These are phyloP conservation scores for Pseudocercospora crystallina DNA, from an alignment of 2,329 filamentous ascomycete genomes.

Conservation along the genomic window DNA sequence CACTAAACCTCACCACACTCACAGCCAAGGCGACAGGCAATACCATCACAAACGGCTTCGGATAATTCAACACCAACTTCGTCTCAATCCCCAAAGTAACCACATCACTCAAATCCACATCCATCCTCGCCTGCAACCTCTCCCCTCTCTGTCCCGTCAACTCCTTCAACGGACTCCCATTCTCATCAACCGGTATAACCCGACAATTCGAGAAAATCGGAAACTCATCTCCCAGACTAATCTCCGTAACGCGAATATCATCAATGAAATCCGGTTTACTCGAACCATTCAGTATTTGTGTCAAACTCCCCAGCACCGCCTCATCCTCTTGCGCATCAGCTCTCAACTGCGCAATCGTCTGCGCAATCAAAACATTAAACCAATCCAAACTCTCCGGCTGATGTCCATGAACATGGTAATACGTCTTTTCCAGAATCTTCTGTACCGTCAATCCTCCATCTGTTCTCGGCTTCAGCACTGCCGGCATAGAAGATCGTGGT, in stretches of 20 bases:
- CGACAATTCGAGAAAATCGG: constrained; percentile 98
- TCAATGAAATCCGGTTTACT: constrained; percentile 86
- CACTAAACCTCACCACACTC: constrained; percentile 89
- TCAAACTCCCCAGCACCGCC: constrained; percentile 81
- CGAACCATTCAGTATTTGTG: constrained; percentile 80
- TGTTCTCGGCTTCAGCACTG: constrained; percentile 30
- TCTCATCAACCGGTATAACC: constrained; percentile 85
- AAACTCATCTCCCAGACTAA: constrained; percentile 93
- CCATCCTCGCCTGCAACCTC: constrained; percentile 88
- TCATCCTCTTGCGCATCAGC: constrained; percentile 90
- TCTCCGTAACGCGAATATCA: constrained; percentile 89
- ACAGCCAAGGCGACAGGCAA: constrained; percentile 90
- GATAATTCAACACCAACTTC: constrained; percentile 90
- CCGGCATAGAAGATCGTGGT: constrained; percentile 30
- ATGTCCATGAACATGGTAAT: constrained; percentile 93
- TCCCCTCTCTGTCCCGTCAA: constrained; percentile 56
- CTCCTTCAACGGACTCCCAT: constrained; percentile 58
- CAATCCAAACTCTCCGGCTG: constrained; percentile 96
- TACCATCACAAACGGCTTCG: constrained; percentile 82
- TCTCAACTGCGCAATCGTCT: constrained; percentile 93
- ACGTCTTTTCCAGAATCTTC: constrained; percentile 92
- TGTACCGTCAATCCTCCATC: constrained; percentile 70
- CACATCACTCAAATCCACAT: constrained; percentile 94
- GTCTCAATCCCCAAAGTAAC: constrained; percentile 94
- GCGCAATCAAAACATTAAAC: constrained; percentile 97